Evolutionary conservation across 2,329 filamentous ascomycete genomes (phyloP).

Genomic region (Monosporascus ibericus): DNA sequence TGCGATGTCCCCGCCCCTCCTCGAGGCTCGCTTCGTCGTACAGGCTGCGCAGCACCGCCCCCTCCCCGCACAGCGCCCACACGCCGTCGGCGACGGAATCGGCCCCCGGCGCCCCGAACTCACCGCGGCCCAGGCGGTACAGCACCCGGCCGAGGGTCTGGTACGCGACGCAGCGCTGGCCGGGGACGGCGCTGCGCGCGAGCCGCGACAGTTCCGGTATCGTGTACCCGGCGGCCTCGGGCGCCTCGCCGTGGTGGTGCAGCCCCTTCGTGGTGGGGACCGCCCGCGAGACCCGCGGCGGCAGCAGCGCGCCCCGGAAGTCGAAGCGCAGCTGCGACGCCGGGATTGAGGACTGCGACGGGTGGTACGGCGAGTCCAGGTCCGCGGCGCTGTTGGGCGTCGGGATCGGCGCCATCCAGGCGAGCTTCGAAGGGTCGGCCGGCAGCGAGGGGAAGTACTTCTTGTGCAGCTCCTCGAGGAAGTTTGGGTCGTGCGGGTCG

Average conservation of each 20-base stretch:
- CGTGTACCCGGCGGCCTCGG: slow-evolving; percentile 91
- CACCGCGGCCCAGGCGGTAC: slow-evolving; percentile 71
- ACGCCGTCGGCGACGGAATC: slow-evolving; percentile 66
- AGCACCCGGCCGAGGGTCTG: slow-evolving; percentile 83
- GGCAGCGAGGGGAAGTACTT: slow-evolving; percentile 92
- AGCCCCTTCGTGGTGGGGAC: slow-evolving; percentile 75
- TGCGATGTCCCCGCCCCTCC: slow-evolving; percentile 64
- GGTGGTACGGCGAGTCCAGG: slow-evolving; percentile 74
- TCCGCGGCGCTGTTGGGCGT: slow-evolving; percentile 59
- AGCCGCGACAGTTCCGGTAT: slow-evolving; percentile 78
- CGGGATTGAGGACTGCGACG: slow-evolving; percentile 63
- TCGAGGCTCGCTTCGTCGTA: slow-evolving; percentile 65
- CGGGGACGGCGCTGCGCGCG: slow-evolving; percentile 73
- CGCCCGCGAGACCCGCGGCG: slow-evolving; percentile 66
- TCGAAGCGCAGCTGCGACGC: slow-evolving; percentile 81
- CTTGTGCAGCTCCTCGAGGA: slow-evolving; percentile 75
- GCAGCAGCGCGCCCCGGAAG: slow-evolving; percentile 73
- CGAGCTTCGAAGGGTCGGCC: slow-evolving; percentile 76
- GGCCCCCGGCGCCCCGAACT: slow-evolving; percentile 61
- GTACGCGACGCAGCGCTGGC: slow-evolving; percentile 85
- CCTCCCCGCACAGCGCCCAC: slow-evolving; percentile 75
- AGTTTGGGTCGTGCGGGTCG: slow-evolving; percentile 76
- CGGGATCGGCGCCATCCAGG: slow-evolving; percentile 79
- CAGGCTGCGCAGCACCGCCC: slow-evolving; percentile 69
- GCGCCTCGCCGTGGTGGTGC: slow-evolving; percentile 89